Conservation (phyloP, 805 yeast genomes). For the Kluyveromyces aestuarii region DNA sequence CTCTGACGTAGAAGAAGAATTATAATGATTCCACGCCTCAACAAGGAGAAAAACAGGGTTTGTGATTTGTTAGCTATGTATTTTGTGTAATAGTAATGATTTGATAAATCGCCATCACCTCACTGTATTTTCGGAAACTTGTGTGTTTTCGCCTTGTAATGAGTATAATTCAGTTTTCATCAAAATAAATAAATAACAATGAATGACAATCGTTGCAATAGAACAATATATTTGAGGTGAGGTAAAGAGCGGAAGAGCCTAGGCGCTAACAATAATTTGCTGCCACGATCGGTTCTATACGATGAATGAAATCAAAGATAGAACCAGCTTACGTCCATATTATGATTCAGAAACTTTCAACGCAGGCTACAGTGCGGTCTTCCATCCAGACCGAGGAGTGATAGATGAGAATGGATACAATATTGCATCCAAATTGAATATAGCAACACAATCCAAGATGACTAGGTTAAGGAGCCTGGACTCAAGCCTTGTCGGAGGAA, state of each 20-base stretch:
- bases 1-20: conserved; percentile 1
- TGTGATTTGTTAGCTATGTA: not conserved
- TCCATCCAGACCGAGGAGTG: conserved; percentile 54
- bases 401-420: conserved; percentile 37
- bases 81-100: not conserved
- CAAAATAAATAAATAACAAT: not conserved
- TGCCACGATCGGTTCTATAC: not conserved
- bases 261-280: not conserved
- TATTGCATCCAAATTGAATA: conserved; percentile 30
- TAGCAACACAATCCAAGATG: conserved; percentile 20
- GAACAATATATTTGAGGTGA: not conserved
- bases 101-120: not conserved
- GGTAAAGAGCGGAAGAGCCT: too few relatives aligned
- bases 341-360: conserved; percentile 59
- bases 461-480: conserved; percentile 5
- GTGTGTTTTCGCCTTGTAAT: not conserved
- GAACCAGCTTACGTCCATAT: conserved; percentile 48
- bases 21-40: too few relatives aligned
- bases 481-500: conserved; percentile 2
- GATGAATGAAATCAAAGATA: conserved; percentile 8
- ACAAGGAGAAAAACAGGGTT: not conserved
- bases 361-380: conserved; percentile 53
- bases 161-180: not conserved
- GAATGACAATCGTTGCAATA: too few relatives aligned
- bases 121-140: too few relatives aligned